These are phyloP conservation scores for Metarhizium album DNA, from an alignment of 2,329 filamentous ascomycete species.

Conservation along the genomic window DNA sequence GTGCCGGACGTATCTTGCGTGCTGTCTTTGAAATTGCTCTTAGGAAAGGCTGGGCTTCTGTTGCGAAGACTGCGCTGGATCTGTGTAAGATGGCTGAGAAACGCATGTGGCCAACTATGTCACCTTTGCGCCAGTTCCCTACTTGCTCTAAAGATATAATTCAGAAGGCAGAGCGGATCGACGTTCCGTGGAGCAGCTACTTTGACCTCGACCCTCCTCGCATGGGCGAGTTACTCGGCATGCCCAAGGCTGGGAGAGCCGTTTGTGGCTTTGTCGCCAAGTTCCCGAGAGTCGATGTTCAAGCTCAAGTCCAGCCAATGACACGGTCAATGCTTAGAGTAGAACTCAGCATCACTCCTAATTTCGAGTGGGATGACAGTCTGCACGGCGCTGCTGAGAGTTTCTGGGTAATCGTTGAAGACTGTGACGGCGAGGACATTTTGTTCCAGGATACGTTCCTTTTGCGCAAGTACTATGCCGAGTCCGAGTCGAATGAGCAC, in stretches of 20 bases:
- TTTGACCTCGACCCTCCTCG: slow-evolving; percentile 93
- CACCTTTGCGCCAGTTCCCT: slow-evolving; percentile 83
- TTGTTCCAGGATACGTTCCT: slow-evolving; percentile 92
- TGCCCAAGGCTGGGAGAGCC: slow-evolving; percentile 76
- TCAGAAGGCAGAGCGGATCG: slow-evolving; percentile 86
- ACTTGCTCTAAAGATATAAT: slow-evolving; percentile 74
- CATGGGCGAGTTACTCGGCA: slow-evolving; percentile 87
- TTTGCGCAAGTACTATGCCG: slow-evolving; percentile 78
- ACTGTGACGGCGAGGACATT: slow-evolving; percentile 94
- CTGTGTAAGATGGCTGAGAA: slow-evolving; percentile 99
- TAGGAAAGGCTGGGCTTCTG: slow-evolving; percentile 90
- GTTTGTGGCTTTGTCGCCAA: slow-evolving; percentile 84
- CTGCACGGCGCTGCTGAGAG: slow-evolving; percentile 81
- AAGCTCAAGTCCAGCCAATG: slow-evolving; percentile 89
- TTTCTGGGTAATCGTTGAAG: slow-evolving; percentile 96
- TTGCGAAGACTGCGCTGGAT: slow-evolving; percentile 84
- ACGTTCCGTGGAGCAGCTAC: slow-evolving; percentile 86
- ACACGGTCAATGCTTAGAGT: slow-evolving; percentile 87
- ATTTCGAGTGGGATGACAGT: slow-evolving; percentile 89
- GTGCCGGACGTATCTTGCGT: slow-evolving; percentile 86
- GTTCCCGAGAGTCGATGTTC: slow-evolving; percentile 85
- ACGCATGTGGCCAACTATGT: slow-evolving; percentile 99
- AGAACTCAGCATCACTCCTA: slow-evolving; percentile 83
- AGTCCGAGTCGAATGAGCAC: slow-evolving; percentile 81
- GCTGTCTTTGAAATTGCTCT: slow-evolving; percentile 96